Percentiles rank a stretch among this genome's conserved stretches.
phyloP scores from a whole-genome alignment of 768 basidiomycete genomes.

The Mycena olivaceomarginata region DNA sequence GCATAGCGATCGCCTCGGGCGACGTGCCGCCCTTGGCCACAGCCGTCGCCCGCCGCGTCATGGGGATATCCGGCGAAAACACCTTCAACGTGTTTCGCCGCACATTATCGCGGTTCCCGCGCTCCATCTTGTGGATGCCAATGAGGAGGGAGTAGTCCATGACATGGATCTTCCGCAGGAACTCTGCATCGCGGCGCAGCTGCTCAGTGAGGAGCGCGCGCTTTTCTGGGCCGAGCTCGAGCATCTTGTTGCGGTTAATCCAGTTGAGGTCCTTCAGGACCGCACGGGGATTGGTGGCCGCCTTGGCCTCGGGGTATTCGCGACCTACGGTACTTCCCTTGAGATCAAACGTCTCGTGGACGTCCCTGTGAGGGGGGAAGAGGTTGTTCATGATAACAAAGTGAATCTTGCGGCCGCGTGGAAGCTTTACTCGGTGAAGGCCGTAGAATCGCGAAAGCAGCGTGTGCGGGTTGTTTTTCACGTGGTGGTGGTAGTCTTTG shows the following conservation, averaged over 20 bases:
- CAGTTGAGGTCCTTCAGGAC: constrained; percentile 98
- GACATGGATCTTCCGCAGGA: constrained; percentile 88
- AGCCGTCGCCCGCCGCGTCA: constrained; percentile 76
- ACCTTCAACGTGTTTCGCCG: constrained; percentile 94
- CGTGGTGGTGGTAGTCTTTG: constrained; percentile 88
- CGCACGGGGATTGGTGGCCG: constrained; percentile 87
- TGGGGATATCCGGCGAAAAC: constrained; percentile 90
- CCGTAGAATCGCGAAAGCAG: constrained; percentile 97
- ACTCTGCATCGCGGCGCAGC: constrained; percentile 89
- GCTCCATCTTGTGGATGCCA: constrained; percentile 93
- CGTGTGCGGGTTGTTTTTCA: constrained; percentile 94
- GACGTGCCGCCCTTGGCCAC: constrained; percentile 74
- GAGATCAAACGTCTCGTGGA: constrained; percentile 98
- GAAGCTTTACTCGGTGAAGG: constrained; percentile 97
- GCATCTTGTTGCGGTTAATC: constrained; percentile 85
- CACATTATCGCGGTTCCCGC: constrained; percentile 95
- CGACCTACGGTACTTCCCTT: constrained; percentile 96
- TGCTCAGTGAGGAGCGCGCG: constrained; percentile 94
- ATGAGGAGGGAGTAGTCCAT: constrained; percentile 98
- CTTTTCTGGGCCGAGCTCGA: constrained; percentile 98
- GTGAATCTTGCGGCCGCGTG: constrained; percentile 95
- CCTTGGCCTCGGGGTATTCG: constrained; percentile 89
- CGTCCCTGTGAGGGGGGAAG: constrained; percentile 97
- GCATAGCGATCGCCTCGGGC: constrained; percentile 89
- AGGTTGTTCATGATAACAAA: constrained; percentile 99